Evolutionary conservation across 768 basidiomycete species (phyloP).

Genomic region (Mycena epipterygia): DNA sequence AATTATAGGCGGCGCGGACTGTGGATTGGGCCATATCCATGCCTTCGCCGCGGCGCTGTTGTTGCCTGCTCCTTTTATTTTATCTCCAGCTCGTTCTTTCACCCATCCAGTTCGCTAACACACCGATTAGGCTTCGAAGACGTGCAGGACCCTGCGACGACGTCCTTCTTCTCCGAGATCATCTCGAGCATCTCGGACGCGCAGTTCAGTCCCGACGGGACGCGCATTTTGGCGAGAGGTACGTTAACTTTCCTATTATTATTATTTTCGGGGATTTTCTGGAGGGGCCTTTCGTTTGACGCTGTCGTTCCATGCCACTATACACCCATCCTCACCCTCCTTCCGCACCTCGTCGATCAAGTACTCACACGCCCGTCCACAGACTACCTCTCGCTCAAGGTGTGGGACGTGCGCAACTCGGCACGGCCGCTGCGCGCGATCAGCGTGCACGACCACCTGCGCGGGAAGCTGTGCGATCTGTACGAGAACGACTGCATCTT

Average conservation of each 20-base stretch:
- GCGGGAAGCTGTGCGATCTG: constrained; percentile 97
- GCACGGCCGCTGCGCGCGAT: constrained; percentile 95
- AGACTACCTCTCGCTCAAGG: constrained; percentile 97
- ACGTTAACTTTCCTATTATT: background rate
- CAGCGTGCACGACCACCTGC: constrained; percentile 96
- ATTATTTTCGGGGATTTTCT: no score
- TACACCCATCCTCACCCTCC: no score
- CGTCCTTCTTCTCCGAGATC: constrained; percentile 99
- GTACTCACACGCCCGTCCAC: background rate
- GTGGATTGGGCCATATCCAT: no score
- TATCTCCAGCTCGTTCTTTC: constrained; percentile 17
- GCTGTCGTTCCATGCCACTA: no score
- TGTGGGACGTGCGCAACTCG: constrained; percentile 99
- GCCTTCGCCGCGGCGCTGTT: no score
- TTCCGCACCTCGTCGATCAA: no score
- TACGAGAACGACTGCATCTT: constrained; percentile 99
- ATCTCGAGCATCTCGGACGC: constrained; percentile 99
- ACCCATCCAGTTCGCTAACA: constrained; percentile 16
- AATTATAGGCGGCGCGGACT: no score
- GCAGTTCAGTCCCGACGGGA: constrained; percentile 97
- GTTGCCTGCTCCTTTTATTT: no score
- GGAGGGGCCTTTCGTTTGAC: no score
- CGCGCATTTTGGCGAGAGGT: constrained; percentile 90
- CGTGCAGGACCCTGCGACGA: constrained; percentile 95
- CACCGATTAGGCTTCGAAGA: constrained; percentile 89